Conservation (phyloP, 352 stramenopile genomes). For the Pythium biforme region DNA sequence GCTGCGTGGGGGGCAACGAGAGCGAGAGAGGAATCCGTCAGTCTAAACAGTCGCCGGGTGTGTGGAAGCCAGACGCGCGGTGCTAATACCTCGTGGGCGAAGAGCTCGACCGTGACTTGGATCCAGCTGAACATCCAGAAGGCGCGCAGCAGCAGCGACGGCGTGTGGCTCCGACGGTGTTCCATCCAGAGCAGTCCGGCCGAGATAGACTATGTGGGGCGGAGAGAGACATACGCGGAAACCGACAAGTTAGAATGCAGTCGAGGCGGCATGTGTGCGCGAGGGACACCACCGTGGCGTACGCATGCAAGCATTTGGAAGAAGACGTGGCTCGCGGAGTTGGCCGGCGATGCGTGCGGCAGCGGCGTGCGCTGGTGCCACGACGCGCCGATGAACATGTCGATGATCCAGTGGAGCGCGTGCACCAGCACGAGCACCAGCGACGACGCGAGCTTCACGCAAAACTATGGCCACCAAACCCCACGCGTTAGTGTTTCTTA, state of each 20-base stretch:
- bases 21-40: not conserved
- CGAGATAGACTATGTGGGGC: not conserved
- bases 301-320: slow-evolving; percentile 68
- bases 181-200: slow-evolving; percentile 67
- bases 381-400: slow-evolving; percentile 37
- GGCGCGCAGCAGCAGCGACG: slow-evolving; percentile 49
- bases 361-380: slow-evolving; percentile 30
- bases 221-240: not conserved
- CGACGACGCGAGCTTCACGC: slow-evolving; percentile 54
- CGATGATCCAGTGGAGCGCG: slow-evolving; percentile 44
- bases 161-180: slow-evolving; percentile 58
- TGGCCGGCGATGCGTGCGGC: not conserved
- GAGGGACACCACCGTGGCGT: not conserved
- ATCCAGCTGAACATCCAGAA: slow-evolving; percentile 70
- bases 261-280: not conserved
- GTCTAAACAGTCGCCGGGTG: no score
- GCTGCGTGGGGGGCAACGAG: not conserved
- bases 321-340: slow-evolving; percentile 30
- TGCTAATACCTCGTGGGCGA: slow-evolving; percentile 33
- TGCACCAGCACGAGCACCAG: slow-evolving; percentile 48
- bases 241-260: no score
- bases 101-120: slow-evolving; percentile 40
- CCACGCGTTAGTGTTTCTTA: no score
- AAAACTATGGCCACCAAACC: slow-evolving; percentile 57
- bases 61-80: not conserved